phyloP scores from a whole-genome alignment of 2,329 filamentous ascomycete genomes.

The Aspergillus calidoustus region DNA sequence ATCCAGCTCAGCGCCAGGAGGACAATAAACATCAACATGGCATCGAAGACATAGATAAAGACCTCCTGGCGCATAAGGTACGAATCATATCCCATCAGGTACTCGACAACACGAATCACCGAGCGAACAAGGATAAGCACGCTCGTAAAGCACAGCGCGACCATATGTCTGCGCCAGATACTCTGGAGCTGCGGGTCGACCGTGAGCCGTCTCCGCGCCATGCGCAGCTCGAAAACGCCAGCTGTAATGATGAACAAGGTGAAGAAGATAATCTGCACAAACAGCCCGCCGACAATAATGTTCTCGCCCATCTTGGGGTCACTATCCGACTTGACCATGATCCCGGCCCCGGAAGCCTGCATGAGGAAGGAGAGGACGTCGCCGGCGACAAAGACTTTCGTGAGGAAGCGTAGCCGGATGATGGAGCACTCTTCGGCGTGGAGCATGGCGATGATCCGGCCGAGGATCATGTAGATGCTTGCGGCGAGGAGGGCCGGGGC shows the following conservation, averaged over 20 bases:
- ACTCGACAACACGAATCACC: slow-evolving; percentile 38
- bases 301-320: slow-evolving; percentile 29
- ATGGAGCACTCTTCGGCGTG: slow-evolving; percentile 30
- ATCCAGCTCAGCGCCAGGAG: slow-evolving; percentile 29
- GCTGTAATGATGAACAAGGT: slow-evolving; percentile 34
- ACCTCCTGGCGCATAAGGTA: slow-evolving; percentile 36
- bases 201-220: slow-evolving; percentile 36
- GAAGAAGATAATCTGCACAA: slow-evolving; percentile 39
- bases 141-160: slow-evolving; percentile 32
- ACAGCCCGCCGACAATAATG: slow-evolving; percentile 37
- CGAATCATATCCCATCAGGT: slow-evolving; percentile 35
- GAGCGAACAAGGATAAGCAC: slow-evolving; percentile 36
- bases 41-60: slow-evolving; percentile 40
- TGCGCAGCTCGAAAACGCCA: slow-evolving; percentile 31
- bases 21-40: slow-evolving; percentile 34
- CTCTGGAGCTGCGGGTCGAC: slow-evolving; percentile 24
- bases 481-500: slow-evolving; percentile 37
- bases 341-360: slow-evolving; percentile 36
- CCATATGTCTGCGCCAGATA: slow-evolving; percentile 44
- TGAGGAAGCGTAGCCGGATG: slow-evolving; percentile 30
- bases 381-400: slow-evolving; percentile 37
- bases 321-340: slow-evolving; percentile 28
- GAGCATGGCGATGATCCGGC: slow-evolving; percentile 33
- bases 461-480: slow-evolving; percentile 36
- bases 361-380: slow-evolving; percentile 40